phyloP scores from a whole-genome alignment of 139 green algal species.

The Spirogloea muscicola region DNA sequence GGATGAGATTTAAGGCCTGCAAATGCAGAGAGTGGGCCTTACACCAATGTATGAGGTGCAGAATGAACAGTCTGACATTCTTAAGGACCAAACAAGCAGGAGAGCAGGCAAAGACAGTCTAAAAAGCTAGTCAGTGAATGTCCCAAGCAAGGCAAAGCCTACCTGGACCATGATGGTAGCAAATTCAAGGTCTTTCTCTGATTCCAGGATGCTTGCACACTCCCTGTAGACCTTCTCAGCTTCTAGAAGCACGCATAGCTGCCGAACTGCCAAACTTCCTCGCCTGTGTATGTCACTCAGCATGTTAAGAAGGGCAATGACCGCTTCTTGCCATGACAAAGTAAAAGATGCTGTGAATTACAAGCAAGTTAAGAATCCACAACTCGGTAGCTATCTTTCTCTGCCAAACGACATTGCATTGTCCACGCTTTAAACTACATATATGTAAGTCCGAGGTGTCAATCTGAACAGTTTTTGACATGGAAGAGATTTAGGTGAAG shows the following conservation, averaged over 20 bases:
- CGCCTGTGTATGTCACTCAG: neutral
- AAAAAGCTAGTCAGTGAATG: neutral
- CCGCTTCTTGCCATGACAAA: neutral
- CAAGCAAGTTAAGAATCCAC: neutral
- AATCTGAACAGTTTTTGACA: too few species aligned
- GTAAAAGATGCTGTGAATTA: neutral
- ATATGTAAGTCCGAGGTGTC: too few species aligned
- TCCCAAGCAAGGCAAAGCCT: neutral
- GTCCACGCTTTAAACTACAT: neutral
- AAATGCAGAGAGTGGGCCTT: neutral
- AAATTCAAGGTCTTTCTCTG: conserved; percentile 75
- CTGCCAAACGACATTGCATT: neutral
- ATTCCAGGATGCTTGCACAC: conserved; percentile 64
- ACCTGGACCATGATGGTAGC: conserved; percentile 52
- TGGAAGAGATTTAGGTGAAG: neutral
- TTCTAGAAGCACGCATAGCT: conserved; percentile 32
- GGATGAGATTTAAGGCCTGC: conserved; percentile 83
- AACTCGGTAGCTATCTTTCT: neutral
- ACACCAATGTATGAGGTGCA: neutral
- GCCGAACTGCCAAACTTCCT: conserved; percentile 30
- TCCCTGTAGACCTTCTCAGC: conserved; percentile 46
- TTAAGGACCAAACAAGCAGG: neutral
- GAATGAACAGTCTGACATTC: neutral
- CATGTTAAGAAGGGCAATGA: neutral
- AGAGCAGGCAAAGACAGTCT: neutral